These are phyloP conservation scores for Biscutella laevigata DNA, from an alignment of 441 rosid genomes.

Conservation along the genomic window DNA sequence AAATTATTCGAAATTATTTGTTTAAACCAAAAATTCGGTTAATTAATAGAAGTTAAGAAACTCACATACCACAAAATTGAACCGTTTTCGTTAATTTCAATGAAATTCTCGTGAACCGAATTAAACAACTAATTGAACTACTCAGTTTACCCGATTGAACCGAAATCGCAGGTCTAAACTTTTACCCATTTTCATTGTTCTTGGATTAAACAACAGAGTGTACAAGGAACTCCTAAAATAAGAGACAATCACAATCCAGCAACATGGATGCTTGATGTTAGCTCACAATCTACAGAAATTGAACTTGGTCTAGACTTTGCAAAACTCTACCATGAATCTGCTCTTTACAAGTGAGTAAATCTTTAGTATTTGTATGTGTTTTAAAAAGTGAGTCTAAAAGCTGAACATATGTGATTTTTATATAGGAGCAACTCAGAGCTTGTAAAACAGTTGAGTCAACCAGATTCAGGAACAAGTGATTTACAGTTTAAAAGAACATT, in stretches of 20 bases:
- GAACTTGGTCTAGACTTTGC: conserved; percentile 45
- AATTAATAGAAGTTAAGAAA: too few relatives aligned
- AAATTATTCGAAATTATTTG: too few relatives aligned
- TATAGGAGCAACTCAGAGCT: conserved; percentile 37
- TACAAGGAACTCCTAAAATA: conserved; percentile 36
- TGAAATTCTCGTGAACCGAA: too few relatives aligned
- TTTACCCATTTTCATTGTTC: neutral
- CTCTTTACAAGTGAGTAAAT: conserved; percentile 31
- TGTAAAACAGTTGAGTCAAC: conserved; percentile 34
- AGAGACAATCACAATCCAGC: conserved; percentile 48
- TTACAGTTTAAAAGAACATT: conserved; percentile 38
- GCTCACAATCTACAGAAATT: conserved; percentile 41
- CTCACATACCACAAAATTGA: too few relatives aligned
- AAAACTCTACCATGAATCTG: conserved; percentile 40
- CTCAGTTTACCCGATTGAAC: too few relatives aligned
- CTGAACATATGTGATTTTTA: neutral
- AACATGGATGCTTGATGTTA: conserved; percentile 61
- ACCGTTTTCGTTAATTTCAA: too few relatives aligned
- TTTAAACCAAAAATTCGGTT: too few relatives aligned
- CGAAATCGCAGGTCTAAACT: too few relatives aligned
- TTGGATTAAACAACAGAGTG: conserved; percentile 25
- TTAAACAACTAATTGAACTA: too few relatives aligned
- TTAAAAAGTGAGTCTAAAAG: too few relatives aligned
- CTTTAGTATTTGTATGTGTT: too few relatives aligned
- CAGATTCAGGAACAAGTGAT: conserved; percentile 36